phyloP scores from a whole-genome alignment of 2,329 filamentous ascomycete species.

The Tolypocladium inflatum region DNA sequence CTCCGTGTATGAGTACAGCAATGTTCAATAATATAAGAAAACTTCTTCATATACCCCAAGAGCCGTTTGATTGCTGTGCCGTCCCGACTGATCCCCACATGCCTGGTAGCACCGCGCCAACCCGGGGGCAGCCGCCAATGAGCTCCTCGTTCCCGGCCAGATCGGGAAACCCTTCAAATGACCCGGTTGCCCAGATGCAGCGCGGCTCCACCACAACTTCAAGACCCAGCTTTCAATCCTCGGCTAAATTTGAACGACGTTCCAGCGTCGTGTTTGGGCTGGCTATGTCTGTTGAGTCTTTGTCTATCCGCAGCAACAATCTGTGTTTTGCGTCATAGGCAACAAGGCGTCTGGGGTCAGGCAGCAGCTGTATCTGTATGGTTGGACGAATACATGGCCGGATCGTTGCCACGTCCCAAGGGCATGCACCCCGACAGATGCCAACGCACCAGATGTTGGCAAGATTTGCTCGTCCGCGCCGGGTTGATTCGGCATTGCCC shows the following conservation, averaged over 20 bases:
- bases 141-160: not conserved
- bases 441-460: not conserved
- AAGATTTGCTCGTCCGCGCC: not conserved
- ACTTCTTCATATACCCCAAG: not conserved
- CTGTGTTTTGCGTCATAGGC: not conserved
- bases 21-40: not conserved
- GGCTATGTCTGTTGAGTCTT: not conserved
- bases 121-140: slow-evolving; percentile 1
- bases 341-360: not conserved
- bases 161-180: not conserved
- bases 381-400: not conserved
- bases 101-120: not conserved
- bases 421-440: not conserved
- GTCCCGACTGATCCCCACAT: not conserved
- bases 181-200: not conserved
- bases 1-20: not conserved
- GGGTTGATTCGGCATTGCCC: not conserved
- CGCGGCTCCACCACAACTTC: not conserved
- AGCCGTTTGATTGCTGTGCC: not conserved
- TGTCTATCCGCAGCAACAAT: not conserved
- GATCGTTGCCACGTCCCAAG: not conserved
- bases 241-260: not conserved
- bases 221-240: not conserved
- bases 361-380: not conserved
- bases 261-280: not conserved